Base-by-base conservation (phyloP, 2,329 filamentous ascomycete genomes). In the Xylariaceae sp. region DNA sequence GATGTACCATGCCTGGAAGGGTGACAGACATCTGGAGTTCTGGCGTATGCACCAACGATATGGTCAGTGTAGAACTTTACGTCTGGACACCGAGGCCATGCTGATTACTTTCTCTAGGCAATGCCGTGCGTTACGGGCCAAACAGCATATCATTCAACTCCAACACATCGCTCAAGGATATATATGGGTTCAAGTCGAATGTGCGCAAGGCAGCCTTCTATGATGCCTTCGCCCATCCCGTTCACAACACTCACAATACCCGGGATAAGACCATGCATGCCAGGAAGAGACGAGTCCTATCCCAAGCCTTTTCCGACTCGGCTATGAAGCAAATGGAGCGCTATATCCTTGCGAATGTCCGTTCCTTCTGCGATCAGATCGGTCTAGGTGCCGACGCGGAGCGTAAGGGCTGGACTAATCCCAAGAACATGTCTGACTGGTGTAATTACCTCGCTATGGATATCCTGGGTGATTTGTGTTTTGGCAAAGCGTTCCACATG, bases 61-160 rank as follows among this genome's bases (percentile, higher is more conserved):
- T 55, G 86, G 85, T 71, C 63, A 47, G 61, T 54, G 52, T 17
- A 32, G 19, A 33, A 13, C 16, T 28, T n/a, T 4, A 19, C 8
- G 15, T 9, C 4, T 4, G 17, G 17, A 7, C 4, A n/a, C 42
- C 6, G 31, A 24, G n/a, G 4, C 26, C 4, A 54, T 46, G 13
- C 55, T 35, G 8, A 28, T 28, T 46, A 36, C 13, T n/a, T 12
- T 35, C 2, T 9, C 15, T 1, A 80, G 78, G 79, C 52, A 67
- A 71, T n/a, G 62, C 81, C 38, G 84, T 91, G n/a, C 85, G 88
- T 19, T 87, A 85, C 50, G 85, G 85, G 0, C 88, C 88, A 34
- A 88, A 89, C 62, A 79, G 78, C 45, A 67, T 95, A 32, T 87
- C 83, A 1, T 79, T 94, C 67, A 91, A 93, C 71, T 83, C 80